Percentiles rank a stretch among this genome's conserved stretches.
Conservation (phyloP, 2,329 filamentous ascomycete genomes). For the Triangularia setosa region DNA sequence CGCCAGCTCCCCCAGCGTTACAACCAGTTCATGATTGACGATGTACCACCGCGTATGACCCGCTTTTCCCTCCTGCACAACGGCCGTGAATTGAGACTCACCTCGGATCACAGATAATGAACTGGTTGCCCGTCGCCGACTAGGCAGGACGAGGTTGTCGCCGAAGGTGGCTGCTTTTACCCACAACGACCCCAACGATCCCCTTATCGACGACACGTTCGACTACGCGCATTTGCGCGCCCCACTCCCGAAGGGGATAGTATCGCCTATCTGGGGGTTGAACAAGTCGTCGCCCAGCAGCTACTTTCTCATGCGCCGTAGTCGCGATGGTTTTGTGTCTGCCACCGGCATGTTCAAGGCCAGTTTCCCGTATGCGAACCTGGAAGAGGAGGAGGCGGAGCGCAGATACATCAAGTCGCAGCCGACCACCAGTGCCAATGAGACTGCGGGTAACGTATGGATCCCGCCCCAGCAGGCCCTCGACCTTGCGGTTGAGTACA, state of each 20-base stretch:
- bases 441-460: slow-evolving; percentile 96
- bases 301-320: slow-evolving; percentile 95
- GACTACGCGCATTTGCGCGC: slow-evolving; percentile 95
- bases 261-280: slow-evolving; percentile 75
- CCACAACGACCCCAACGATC: slow-evolving; percentile 39
- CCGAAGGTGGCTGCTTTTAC: slow-evolving; percentile 58
- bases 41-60: slow-evolving; percentile 58
- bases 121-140: slow-evolving; percentile 76
- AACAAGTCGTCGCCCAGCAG: slow-evolving; percentile 75
- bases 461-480: slow-evolving; percentile 81
- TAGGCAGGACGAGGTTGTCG: slow-evolving; percentile 88
- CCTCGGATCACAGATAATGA: slow-evolving; percentile 58
- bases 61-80: background rate
- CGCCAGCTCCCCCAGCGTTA: slow-evolving; percentile 55
- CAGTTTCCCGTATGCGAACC: slow-evolving; percentile 74
- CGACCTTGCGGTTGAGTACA: slow-evolving; percentile 79
- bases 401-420: slow-evolving; percentile 82
- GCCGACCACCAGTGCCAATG: slow-evolving; percentile 76
- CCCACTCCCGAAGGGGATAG: slow-evolving; percentile 84
- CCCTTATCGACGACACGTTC: slow-evolving; percentile 70
- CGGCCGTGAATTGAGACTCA: slow-evolving; percentile 13
- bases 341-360: slow-evolving; percentile 93
- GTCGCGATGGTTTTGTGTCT: slow-evolving; percentile 77
- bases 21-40: slow-evolving; percentile 64
- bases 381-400: slow-evolving; percentile 69